Percentiles rank a stretch among this genome's conserved stretches.
These are phyloP conservation scores for Nissolia schottii DNA, from an alignment of 306 rosid species.

Conservation along the genomic window DNA sequence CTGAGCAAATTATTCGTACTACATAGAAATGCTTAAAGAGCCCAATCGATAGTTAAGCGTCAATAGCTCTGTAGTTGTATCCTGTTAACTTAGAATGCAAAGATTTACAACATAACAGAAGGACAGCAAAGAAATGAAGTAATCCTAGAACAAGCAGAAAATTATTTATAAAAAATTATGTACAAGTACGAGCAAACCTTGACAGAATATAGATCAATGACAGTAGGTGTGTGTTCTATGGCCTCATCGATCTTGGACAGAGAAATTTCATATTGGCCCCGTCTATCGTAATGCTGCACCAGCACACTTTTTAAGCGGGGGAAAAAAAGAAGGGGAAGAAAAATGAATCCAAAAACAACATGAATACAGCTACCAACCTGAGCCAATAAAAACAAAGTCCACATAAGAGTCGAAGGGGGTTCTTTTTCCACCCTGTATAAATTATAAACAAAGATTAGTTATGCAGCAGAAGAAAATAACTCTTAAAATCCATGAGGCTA, in stretches of 20 bases:
- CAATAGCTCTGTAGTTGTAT: neutral
- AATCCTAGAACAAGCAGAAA: constrained; percentile 12
- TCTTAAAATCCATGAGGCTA: neutral
- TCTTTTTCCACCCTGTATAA: constrained; percentile 68
- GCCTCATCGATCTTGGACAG: constrained; percentile 87
- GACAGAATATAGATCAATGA: constrained; percentile 88
- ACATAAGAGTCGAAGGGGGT: constrained; percentile 92
- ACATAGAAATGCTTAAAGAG: neutral
- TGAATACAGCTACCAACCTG: constrained; percentile 53
- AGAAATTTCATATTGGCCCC: constrained; percentile 72
- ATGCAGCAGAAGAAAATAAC: constrained; percentile 20
- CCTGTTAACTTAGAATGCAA: neutral
- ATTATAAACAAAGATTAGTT: neutral
- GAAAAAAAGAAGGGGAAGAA: neutral
- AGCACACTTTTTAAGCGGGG: constrained; percentile 15
- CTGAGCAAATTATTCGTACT: neutral
- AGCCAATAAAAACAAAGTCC: constrained; percentile 89
- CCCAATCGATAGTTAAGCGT: constrained; percentile 4
- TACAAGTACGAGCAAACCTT: constrained; percentile 55
- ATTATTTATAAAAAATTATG: neutral
- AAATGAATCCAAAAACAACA: neutral
- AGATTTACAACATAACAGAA: neutral
- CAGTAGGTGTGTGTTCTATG: constrained; percentile 88
- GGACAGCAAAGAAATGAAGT: constrained; percentile 1
- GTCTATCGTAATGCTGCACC: constrained; percentile 93